These are phyloP conservation scores for Cyclotella sp. DNA, from an alignment of 108 stramenopile species.

Conservation along the genomic window DNA sequence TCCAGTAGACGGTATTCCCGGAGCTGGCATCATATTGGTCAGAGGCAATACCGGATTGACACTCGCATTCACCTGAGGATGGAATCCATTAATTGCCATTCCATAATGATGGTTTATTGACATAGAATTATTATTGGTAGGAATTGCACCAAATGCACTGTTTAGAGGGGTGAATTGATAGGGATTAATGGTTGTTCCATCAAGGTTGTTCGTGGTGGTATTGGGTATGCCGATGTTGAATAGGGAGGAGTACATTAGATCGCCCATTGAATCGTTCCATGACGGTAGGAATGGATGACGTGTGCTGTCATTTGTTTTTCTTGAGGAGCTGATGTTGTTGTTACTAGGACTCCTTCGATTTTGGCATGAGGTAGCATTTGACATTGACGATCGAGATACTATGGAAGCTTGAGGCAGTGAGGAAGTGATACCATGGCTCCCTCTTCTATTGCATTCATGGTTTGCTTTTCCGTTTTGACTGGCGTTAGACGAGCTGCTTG, in stretches of 20 bases:
- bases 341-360: background rate
- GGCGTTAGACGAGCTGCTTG: background rate
- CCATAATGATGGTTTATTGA: conserved; percentile 58
- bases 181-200: background rate
- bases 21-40: background rate
- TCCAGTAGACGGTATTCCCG: background rate
- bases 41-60: conserved; percentile 44
- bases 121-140: background rate
- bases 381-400: no score
- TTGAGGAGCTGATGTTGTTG: background rate
- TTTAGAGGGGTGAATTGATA: background rate
- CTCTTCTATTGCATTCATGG: no score
- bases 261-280: conserved; percentile 10
- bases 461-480: no score
- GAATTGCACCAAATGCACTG: background rate
- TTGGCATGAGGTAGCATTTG: no score
- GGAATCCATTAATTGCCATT: conserved; percentile 72
- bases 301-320: background rate
- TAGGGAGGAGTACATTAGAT: conserved; percentile 6
- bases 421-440: no score
- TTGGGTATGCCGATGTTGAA: conserved; percentile 2
- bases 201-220: conserved; percentile 8
- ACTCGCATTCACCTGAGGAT: conserved; percentile 67
- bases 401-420: no score
- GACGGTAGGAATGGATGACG: conserved; percentile 7